Evolutionary conservation across 768 basidiomycete genomes (phyloP).

Genomic region (Pholiota microspora): DNA sequence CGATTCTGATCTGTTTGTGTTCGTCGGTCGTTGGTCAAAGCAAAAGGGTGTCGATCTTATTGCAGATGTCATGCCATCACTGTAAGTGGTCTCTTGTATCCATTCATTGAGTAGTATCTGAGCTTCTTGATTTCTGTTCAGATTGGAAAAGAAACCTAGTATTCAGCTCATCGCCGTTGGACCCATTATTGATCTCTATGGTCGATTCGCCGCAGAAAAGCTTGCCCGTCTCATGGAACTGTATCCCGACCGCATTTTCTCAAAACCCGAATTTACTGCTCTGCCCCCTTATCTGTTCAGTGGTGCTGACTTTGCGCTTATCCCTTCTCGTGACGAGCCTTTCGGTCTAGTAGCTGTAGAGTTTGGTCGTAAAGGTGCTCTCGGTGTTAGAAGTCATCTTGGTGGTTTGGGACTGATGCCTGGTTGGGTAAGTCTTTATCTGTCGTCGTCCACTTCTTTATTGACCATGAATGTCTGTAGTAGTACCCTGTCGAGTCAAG

Average conservation of each 20-base stretch:
- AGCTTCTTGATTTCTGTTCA: slow-evolving; percentile 23
- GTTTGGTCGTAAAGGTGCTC: slow-evolving; percentile 94
- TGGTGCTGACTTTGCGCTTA: slow-evolving; percentile 93
- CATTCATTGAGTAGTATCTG: too few relatives aligned
- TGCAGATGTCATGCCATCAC: slow-evolving; percentile 89
- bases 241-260: slow-evolving; percentile 90
- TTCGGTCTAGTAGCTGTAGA: slow-evolving; percentile 96
- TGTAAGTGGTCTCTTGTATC: slow-evolving; percentile 25
- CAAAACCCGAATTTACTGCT: slow-evolving; percentile 96
- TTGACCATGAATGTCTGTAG: slow-evolving; percentile 35
- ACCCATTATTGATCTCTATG: slow-evolving; percentile 93
- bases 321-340: slow-evolving; percentile 93
- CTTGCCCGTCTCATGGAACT: slow-evolving; percentile 91
- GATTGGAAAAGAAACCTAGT: slow-evolving; percentile 80
- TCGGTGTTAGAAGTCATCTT: slow-evolving; percentile 91
- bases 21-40: slow-evolving; percentile 97
- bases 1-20: slow-evolving; percentile 87
- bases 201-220: slow-evolving; percentile 94
- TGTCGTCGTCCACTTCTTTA: slow-evolving; percentile 1
- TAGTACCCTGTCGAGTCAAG: slow-evolving; percentile 98
- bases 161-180: slow-evolving; percentile 90
- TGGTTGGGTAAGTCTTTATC: slow-evolving; percentile 74
- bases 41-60: slow-evolving; percentile 98
- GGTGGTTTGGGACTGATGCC: slow-evolving; percentile 97
- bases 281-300: slow-evolving; percentile 91